phyloP scores from a whole-genome alignment of 2,329 filamentous ascomycete genomes.

The Esteya vermicola region DNA sequence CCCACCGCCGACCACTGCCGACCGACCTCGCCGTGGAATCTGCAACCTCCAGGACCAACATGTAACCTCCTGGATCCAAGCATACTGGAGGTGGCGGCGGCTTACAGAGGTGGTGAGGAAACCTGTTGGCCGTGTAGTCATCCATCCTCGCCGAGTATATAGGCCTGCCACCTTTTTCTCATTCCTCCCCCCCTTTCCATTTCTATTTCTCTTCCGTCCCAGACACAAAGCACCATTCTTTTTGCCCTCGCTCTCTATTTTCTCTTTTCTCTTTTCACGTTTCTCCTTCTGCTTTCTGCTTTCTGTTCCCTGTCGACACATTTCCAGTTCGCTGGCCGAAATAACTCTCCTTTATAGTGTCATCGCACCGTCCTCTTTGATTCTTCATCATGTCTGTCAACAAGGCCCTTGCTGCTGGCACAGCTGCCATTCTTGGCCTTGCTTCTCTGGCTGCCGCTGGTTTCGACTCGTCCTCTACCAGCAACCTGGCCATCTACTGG shows the following conservation, averaged over 20 bases:
- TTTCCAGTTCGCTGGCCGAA: not conserved
- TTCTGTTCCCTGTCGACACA: not conserved
- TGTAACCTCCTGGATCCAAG: too few relatives aligned
- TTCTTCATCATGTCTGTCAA: not conserved
- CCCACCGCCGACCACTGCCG: too few relatives aligned
- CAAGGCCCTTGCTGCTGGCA: conserved; percentile 3
- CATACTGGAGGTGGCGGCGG: too few relatives aligned
- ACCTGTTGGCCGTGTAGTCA: too few relatives aligned
- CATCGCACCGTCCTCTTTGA: not conserved
- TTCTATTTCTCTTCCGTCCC: too few relatives aligned
- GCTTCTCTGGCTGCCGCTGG: conserved; percentile 18
- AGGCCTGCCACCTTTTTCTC: too few relatives aligned
- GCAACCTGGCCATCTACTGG: conserved; percentile 55
- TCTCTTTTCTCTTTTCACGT: not conserved
- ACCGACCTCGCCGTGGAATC: too few relatives aligned
- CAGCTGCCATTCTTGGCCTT: conserved; percentile 4
- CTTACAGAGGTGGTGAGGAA: too few relatives aligned
- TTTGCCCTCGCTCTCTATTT: not conserved
- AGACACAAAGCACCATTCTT: too few relatives aligned
- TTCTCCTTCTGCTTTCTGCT: not conserved
- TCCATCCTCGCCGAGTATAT: too few relatives aligned
- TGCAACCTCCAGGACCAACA: too few relatives aligned
- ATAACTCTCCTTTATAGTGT: not conserved
- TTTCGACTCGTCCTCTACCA: conserved; percentile 28
- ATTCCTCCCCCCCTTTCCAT: not conserved